These are phyloP conservation scores for Linum lewisii DNA, from an alignment of 345 rosid genomes.

Conservation along the genomic window DNA sequence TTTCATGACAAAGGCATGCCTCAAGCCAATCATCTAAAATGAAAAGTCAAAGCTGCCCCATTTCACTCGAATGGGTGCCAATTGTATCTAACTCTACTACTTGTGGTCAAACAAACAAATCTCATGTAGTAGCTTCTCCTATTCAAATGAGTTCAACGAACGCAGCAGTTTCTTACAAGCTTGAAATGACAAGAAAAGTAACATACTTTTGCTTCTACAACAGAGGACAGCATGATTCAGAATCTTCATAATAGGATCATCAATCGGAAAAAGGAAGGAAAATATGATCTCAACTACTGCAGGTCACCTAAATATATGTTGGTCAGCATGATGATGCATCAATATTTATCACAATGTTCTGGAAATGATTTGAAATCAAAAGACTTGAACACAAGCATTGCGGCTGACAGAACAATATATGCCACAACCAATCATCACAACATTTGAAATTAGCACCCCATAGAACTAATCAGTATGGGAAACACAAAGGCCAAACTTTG, in stretches of 20 bases:
- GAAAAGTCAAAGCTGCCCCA: too few species aligned
- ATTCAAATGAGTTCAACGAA: not conserved
- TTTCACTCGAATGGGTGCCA: too few species aligned
- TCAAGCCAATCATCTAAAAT: too few species aligned
- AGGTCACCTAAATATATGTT: not conserved
- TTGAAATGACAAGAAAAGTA: not conserved
- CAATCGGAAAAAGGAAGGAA: not conserved
- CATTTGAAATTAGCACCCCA: not conserved
- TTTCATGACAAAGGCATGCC: too few species aligned
- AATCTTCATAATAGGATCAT: not conserved
- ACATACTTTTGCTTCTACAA: not conserved
- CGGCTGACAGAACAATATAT: not conserved
- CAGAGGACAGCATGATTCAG: not conserved
- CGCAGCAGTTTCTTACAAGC: not conserved
- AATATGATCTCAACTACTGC: not conserved
- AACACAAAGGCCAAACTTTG: not conserved
- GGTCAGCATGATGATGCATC: not conserved
- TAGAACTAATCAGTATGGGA: not conserved
- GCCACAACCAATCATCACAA: not conserved
- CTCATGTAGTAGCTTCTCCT: too few species aligned
- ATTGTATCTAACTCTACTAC: too few species aligned
- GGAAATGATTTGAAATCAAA: too few species aligned
- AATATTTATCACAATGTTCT: not conserved
- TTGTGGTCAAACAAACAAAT: too few species aligned
- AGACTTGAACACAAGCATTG: not conserved